These are phyloP conservation scores for Glycyrrhiza uralensis DNA, from an alignment of 306 rosid species.

Conservation along the genomic window DNA sequence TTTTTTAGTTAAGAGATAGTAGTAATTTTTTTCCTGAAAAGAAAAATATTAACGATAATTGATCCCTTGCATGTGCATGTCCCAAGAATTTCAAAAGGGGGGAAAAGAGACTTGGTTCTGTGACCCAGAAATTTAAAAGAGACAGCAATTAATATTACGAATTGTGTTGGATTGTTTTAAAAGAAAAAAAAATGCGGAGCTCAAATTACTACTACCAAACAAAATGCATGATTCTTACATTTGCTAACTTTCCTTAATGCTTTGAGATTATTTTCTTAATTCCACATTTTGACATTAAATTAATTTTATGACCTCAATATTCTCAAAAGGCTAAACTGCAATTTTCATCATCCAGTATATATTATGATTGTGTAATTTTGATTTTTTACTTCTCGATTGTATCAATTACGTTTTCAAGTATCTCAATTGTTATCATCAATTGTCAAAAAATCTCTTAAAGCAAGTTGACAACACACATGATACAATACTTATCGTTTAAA, in stretches of 20 bases:
- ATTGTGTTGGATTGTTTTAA: background rate
- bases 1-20: too few relatives aligned
- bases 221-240: background rate
- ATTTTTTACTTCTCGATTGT: too few relatives aligned
- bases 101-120: too few relatives aligned
- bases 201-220: background rate
- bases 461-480: too few relatives aligned
- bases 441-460: too few relatives aligned
- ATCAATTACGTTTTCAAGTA: too few relatives aligned
- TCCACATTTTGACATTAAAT: background rate
- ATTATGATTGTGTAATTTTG: too few relatives aligned
- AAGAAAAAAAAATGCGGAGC: background rate
- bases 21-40: background rate
- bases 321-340: too few relatives aligned
- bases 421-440: too few relatives aligned
- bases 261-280: background rate
- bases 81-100: background rate
- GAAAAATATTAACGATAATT: background rate
- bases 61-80: background rate
- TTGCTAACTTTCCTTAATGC: background rate
- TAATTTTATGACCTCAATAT: background rate
- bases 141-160: background rate
- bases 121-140: background rate
- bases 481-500: too few relatives aligned
- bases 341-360: too few relatives aligned